phyloP scores from a whole-genome alignment of 73 alveolate genomes.

The Tetrahymena elliotti region DNA sequence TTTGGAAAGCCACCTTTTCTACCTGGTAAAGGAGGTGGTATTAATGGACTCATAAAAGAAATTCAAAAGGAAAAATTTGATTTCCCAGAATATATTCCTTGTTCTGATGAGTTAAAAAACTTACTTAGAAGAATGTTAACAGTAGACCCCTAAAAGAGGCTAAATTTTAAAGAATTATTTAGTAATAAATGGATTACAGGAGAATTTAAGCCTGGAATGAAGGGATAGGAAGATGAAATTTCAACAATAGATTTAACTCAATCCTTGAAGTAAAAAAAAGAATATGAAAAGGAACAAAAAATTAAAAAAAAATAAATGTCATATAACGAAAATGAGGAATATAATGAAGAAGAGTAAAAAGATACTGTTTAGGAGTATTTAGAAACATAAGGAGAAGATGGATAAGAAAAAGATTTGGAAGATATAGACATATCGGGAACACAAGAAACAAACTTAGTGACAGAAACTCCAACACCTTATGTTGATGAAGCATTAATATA shows the following conservation, averaged over 20 bases:
- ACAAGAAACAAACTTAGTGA: background rate
- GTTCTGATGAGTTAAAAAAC: background rate
- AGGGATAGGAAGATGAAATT: background rate
- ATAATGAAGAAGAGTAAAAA: background rate
- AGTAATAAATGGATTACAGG: conserved; percentile 18
- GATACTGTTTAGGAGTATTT: background rate
- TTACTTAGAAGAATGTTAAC: conserved; percentile 9
- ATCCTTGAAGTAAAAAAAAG: background rate
- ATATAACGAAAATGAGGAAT: background rate
- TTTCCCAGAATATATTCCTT: conserved; percentile 1
- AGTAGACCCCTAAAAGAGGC: conserved; percentile 23
- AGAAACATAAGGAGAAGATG: background rate
- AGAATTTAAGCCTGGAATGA: background rate
- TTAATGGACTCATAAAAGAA: conserved; percentile 11
- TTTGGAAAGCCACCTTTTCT: conserved; percentile 37
- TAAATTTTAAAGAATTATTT: conserved; percentile 24
- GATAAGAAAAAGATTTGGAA: background rate
- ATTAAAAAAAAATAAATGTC: background rate
- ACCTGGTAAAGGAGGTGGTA: conserved; percentile 37
- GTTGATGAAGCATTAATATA: background rate
- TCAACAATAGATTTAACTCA: background rate
- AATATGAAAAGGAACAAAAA: background rate
- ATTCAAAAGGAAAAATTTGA: background rate
- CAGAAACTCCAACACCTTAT: background rate
- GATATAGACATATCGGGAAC: background rate